These are phyloP conservation scores for Mucor ambiguus DNA, from an alignment of 371 early-diverging fungal genomes.

Conservation along the genomic window DNA sequence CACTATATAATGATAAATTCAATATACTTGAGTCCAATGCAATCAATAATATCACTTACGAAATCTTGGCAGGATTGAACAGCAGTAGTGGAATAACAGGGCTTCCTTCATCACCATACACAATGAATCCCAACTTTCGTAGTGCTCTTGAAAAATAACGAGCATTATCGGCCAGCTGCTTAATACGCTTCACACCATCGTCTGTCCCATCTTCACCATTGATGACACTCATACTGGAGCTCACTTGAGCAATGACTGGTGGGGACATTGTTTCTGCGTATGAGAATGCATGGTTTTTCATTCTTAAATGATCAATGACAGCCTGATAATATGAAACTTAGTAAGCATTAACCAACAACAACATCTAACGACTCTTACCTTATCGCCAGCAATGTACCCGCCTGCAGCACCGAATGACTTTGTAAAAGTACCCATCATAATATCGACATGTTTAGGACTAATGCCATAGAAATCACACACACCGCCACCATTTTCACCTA, in stretches of 20 bases:
- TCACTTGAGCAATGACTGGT: constrained; percentile 93
- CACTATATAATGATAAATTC: constrained; percentile 37
- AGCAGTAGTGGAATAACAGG: constrained; percentile 98
- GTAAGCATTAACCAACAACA: not conserved
- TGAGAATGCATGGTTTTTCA: constrained; percentile 78
- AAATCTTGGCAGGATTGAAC: constrained; percentile 98
- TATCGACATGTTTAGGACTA: constrained; percentile 91
- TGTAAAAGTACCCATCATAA: constrained; percentile 99
- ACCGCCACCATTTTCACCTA: constrained; percentile 95
- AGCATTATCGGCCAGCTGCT: constrained; percentile 87
- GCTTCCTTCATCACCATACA: constrained; percentile 92
- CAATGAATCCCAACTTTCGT: constrained; percentile 92
- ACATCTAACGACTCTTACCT: constrained; percentile 27
- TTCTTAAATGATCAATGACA: constrained; percentile 87
- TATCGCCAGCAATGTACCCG: constrained; percentile 92
- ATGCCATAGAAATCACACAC: constrained; percentile 96
- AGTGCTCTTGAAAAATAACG: constrained; percentile 85
- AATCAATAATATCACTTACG: constrained; percentile 40
- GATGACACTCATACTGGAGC: constrained; percentile 88
- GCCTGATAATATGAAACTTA: constrained; percentile 15
- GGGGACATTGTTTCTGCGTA: constrained; percentile 96
- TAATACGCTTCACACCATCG: constrained; percentile 84
- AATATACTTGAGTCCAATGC: not conserved
- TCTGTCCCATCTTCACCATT: constrained; percentile 59
- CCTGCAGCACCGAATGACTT: constrained; percentile 99